Conservation (phyloP, 192 early-diverging fungal genomes). For the Linnemannia elongata region DNA sequence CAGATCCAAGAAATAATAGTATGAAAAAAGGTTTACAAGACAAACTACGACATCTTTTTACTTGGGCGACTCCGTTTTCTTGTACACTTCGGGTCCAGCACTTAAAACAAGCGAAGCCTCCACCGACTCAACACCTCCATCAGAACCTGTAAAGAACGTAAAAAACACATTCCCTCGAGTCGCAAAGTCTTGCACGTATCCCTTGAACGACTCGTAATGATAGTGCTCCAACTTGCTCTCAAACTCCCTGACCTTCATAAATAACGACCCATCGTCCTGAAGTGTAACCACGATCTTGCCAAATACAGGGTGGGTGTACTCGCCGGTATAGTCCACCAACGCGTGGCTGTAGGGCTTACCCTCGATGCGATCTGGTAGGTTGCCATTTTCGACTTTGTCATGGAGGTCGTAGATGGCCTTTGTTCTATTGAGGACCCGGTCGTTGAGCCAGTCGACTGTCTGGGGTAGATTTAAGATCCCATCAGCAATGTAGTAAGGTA, state of each 20-base stretch:
- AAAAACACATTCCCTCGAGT: not conserved
- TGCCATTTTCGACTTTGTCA: no score
- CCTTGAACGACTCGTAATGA: slow-evolving; percentile 21
- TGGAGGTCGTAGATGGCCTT: not conserved
- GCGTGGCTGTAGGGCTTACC: slow-evolving; percentile 11
- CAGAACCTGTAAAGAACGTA: not conserved
- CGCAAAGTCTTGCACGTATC: not conserved
- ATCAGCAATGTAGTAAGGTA: not conserved
- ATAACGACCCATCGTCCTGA: not conserved
- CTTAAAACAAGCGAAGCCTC: not conserved
- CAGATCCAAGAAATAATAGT: no score
- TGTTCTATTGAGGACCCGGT: not conserved
- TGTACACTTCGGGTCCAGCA: no score
- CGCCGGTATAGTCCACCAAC: slow-evolving; percentile 9
- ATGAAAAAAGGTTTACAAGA: no score
- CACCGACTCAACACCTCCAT: slow-evolving; percentile 1
- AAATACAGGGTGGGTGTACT: slow-evolving; percentile 18
- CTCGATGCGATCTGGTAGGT: slow-evolving; percentile 9
- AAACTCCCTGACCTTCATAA: not conserved
- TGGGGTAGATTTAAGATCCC: not conserved
- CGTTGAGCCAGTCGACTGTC: not conserved
- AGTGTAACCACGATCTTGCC: slow-evolving; percentile 17
- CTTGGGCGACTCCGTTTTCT: no score
- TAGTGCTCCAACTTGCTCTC: slow-evolving; percentile 30
- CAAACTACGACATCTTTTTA: no score